Evolutionary conservation across 2,329 filamentous ascomycete species (phyloP).

Genomic region (Aspergillus hiratsukae): DNA sequence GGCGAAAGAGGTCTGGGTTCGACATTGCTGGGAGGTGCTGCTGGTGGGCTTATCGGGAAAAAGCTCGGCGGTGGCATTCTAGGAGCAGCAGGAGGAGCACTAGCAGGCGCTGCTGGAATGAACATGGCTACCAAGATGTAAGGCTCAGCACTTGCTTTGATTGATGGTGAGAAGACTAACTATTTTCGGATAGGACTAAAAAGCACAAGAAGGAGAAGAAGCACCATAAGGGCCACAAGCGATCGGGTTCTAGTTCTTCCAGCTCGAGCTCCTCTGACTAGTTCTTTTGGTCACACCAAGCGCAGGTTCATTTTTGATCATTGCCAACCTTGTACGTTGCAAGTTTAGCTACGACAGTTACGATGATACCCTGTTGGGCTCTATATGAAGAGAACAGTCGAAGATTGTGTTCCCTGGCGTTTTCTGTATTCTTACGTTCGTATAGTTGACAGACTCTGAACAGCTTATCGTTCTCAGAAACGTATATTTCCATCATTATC

Average conservation of each 20-base stretch:
- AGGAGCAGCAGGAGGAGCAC: constrained; percentile 29
- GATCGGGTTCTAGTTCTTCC: constrained; percentile 9
- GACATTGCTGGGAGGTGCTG: constrained; percentile 34
- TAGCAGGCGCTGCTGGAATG: constrained; percentile 31
- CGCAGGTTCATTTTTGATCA: background rate
- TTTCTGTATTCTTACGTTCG: background rate
- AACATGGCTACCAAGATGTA: constrained; percentile 28
- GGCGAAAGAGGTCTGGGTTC: constrained; percentile 35
- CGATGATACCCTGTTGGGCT: background rate
- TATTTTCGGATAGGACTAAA: constrained; percentile 16
- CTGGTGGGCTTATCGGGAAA: constrained; percentile 33
- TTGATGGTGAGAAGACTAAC: constrained; percentile 3
- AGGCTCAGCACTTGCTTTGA: constrained; percentile 9
- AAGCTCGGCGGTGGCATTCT: constrained; percentile 32
- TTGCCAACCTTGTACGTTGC: background rate
- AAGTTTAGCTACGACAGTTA: background rate
- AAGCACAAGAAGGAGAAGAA: constrained; percentile 25
- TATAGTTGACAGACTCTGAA: background rate
- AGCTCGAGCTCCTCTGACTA: constrained; percentile 7
- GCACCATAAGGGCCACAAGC: constrained; percentile 18
- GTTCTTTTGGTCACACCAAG: background rate
- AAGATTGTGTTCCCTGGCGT: background rate
- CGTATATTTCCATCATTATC: background rate
- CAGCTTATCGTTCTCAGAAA: background rate
- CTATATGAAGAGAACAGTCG: background rate